phyloP scores from a whole-genome alignment of 1,284 basidiomycete genomes.

The Rhodotorula sp. region DNA sequence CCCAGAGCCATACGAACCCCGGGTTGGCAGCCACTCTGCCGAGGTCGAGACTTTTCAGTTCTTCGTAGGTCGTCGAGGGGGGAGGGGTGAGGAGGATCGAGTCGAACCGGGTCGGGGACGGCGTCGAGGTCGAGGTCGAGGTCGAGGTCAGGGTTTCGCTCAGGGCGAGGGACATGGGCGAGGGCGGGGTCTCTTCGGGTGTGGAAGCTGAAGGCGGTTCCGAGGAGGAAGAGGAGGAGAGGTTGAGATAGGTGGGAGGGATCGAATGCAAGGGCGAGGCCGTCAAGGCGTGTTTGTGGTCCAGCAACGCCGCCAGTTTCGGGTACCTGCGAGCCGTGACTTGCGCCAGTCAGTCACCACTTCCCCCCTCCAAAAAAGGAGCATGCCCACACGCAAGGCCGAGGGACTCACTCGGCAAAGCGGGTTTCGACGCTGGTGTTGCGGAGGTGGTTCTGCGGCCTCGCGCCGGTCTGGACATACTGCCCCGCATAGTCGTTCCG shows the following conservation, averaged over 20 bases:
- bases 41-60: conserved; percentile 61
- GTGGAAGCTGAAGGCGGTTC: conserved; percentile 36
- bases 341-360: conserved; percentile 1
- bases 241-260: conserved; percentile 64
- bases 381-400: no score
- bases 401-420: conserved; percentile 80
- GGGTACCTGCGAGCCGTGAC: conserved; percentile 66
- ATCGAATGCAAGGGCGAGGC: conserved; percentile 49
- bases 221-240: conserved; percentile 28
- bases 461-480: conserved; percentile 84
- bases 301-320: conserved; percentile 64
- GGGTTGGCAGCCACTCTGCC: conserved; percentile 85
- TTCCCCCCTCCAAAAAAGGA: no score
- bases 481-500: conserved; percentile 89
- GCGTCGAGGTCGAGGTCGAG: no score
- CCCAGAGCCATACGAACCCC: conserved; percentile 94
- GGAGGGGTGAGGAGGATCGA: conserved; percentile 90
- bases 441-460: conserved; percentile 86
- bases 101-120: conserved; percentile 72
- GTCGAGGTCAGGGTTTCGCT: conserved; percentile 52
- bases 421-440: conserved; percentile 79
- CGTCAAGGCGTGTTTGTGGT: conserved; percentile 38
- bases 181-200: conserved; percentile 1
- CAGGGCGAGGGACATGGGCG: conserved; percentile 49
- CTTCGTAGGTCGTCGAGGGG: conserved; percentile 52